A percentile compares a stretch with the other conserved stretches of the same genome.
phyloP scores from a whole-genome alignment of 2,329 filamentous ascomycete species.

The Aspergillus uvarum region DNA sequence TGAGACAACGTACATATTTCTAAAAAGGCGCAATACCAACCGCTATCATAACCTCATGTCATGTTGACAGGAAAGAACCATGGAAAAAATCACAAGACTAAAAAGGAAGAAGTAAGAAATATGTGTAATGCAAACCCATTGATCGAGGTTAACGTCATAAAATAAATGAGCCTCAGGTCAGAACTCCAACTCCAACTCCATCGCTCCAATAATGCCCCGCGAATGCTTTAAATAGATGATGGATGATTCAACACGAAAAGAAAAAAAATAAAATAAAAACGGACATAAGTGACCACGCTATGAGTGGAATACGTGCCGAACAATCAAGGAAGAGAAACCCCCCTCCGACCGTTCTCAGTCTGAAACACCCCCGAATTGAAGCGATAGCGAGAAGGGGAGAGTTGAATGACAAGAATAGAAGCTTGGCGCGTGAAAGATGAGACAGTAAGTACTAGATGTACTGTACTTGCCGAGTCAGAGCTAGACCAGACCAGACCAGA shows the following conservation, averaged over 20 bases:
- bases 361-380: no score
- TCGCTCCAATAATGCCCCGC: slow-evolving; percentile 8
- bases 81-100: no score
- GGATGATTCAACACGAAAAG: background rate
- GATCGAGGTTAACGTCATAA: background rate
- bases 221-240: background rate
- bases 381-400: no score
- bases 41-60: background rate
- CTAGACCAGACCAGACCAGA: no score
- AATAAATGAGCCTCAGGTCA: background rate
- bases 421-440: no score
- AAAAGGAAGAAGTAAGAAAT: no score
- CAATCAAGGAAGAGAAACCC: no score
- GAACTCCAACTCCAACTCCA: slow-evolving; percentile 2
- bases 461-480: no score
- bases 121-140: background rate
- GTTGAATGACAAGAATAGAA: no score
- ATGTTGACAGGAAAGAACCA: background rate
- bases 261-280: background rate
- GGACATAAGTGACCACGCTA: background rate
- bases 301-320: background rate
- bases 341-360: no score
- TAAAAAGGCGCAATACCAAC: background rate
- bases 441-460: no score
- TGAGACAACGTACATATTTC: background rate